Evolutionary conservation across 78 protist genomes (phyloP).

Genomic region (Guillardia theta): DNA sequence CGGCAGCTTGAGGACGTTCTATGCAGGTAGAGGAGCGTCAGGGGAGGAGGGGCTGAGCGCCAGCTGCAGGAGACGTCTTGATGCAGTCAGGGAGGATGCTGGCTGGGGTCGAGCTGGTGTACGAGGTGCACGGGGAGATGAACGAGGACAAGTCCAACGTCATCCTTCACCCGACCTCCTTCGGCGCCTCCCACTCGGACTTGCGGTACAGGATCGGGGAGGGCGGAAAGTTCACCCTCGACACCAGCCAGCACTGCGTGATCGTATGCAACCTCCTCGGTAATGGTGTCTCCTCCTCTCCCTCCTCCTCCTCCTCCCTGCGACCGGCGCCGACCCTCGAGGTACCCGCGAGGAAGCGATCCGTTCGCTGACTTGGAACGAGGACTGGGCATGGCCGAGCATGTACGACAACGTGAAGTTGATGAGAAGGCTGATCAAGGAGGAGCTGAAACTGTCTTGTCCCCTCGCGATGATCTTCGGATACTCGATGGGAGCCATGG

Average conservation of each 20-base stretch:
- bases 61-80: neutral
- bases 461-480: neutral
- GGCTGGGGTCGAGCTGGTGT: neutral
- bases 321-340: too few species aligned
- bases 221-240: neutral
- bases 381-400: neutral
- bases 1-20: too few species aligned
- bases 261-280: too few species aligned
- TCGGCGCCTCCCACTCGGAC: neutral
- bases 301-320: too few species aligned
- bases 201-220: neutral
- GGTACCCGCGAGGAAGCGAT: too few species aligned
- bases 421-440: neutral
- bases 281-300: too few species aligned
- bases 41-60: too few species aligned
- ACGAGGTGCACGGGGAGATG: neutral
- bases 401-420: neutral
- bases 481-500: neutral
- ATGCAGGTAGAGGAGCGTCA: too few species aligned
- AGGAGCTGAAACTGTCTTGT: neutral
- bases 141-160: neutral
- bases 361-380: too few species aligned
- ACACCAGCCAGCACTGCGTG: too few species aligned
- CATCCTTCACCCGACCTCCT: neutral
- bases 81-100: neutral